These are phyloP conservation scores for Galerina marginata DNA, from an alignment of 768 basidiomycete species.

Conservation along the genomic window DNA sequence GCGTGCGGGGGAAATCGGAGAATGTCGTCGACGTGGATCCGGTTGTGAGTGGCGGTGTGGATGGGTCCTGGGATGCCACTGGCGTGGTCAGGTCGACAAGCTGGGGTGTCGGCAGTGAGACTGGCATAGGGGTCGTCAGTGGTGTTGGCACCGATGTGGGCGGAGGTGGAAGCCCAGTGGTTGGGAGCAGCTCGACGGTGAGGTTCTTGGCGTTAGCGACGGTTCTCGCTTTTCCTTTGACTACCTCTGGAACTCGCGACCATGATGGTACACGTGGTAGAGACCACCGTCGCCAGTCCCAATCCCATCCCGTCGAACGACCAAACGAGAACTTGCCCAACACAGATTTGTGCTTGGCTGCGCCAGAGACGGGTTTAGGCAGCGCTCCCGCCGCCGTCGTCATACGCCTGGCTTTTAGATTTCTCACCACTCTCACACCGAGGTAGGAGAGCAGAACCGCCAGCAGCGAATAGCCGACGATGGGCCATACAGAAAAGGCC, in stretches of 20 bases:
- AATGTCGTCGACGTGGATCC: constrained; percentile 6
- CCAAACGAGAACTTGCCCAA: constrained; percentile 10
- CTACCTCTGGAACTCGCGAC: constrained; percentile 12
- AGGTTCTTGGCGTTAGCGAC: constrained; percentile 17
- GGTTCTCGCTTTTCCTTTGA: constrained; percentile 13
- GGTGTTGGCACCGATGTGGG: constrained; percentile 20
- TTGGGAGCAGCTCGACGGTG: constrained; percentile 26
- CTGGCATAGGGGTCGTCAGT: not conserved
- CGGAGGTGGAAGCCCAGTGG: constrained; percentile 25
- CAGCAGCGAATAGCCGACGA: constrained; percentile 22
- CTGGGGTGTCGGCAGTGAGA: constrained; percentile 5
- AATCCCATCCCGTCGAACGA: constrained; percentile 13
- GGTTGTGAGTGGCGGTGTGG: constrained; percentile 16
- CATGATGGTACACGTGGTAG: constrained; percentile 17
- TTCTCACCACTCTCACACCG: constrained; percentile 14
- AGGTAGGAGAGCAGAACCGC: constrained; percentile 21
- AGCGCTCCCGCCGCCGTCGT: constrained; percentile 6
- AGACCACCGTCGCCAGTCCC: constrained; percentile 19
- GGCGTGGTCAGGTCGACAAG: constrained; percentile 21
- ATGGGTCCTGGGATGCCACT: too few relatives aligned
- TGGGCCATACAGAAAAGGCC: constrained; percentile 16
- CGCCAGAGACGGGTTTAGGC: constrained; percentile 10
- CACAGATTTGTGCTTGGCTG: not conserved
- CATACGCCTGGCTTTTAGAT: constrained; percentile 4
- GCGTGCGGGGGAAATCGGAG: constrained; percentile 15